Evolutionary conservation across 495 filamentous ascomycete species (phyloP).

Genomic region (Penicillium pulvis): DNA sequence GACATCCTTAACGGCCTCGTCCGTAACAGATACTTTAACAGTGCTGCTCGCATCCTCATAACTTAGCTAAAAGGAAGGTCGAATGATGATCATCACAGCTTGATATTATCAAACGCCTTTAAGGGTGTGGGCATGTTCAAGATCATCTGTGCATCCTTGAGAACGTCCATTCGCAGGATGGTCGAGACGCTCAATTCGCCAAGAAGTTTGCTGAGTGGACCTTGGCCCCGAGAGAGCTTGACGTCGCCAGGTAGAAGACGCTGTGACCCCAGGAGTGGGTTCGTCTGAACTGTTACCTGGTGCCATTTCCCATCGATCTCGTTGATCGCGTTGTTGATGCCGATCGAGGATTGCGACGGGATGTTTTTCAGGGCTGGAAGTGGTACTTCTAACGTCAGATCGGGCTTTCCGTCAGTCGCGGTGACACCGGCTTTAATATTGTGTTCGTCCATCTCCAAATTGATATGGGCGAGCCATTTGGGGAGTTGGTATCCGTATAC

Average conservation of each 20-base stretch:
- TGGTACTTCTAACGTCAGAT: not conserved
- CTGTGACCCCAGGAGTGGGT: constrained; percentile 14
- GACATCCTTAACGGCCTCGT: too few species aligned
- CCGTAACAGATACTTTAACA: too few species aligned
- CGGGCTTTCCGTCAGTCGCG: too few species aligned
- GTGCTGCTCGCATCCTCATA: too few species aligned
- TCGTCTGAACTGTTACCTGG: constrained; percentile 15
- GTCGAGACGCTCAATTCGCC: constrained; percentile 11
- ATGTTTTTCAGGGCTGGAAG: constrained; percentile 13
- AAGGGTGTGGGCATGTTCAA: constrained; percentile 16
- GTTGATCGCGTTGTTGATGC: constrained; percentile 18
- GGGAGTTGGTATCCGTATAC: constrained; percentile 20
- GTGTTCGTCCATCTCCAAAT: constrained; percentile 9
- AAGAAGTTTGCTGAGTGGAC: constrained; percentile 4
- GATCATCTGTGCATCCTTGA: constrained; percentile 20
- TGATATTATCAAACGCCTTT: constrained; percentile 11
- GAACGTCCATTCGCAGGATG: constrained; percentile 15
- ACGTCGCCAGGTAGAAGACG: not conserved
- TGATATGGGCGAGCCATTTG: constrained; percentile 16
- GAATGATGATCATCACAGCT: not conserved
- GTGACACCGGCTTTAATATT: too few species aligned
- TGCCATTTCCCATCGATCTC: constrained; percentile 16
- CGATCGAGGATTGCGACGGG: constrained; percentile 14
- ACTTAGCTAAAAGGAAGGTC: too few species aligned
- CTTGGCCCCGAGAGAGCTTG: too few species aligned